Base-by-base conservation (phyloP, 805 yeast species). In the Geotrichum ghanense region DNA sequence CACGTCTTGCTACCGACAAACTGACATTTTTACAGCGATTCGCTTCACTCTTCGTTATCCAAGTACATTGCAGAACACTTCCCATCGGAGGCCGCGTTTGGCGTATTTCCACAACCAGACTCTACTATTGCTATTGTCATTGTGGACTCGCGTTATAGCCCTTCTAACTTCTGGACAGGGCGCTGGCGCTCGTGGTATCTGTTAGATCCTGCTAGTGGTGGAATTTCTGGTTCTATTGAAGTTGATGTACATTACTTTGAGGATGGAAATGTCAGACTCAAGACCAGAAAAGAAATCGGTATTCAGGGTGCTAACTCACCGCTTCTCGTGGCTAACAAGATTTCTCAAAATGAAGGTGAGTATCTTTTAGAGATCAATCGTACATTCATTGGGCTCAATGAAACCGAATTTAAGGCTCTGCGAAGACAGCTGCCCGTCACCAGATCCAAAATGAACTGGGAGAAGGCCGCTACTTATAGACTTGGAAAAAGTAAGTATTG, bases 391-490 rank as follows among this genome's bases (percentile, higher is more conserved):
- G 75, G 76, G 23, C 72, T 90, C 59, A 90, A 90, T 63, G 95
- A 87, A 53, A 72, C 72, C 45, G 75, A 79, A 51, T 90, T 92
- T 69, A 92, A 90, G 66, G 74, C 75, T 50, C 73, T 90, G 55
- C 77, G 98, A 67, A 81, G 98, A 64, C 86, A 86, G 62, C 71
- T 90, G 52, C 98, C 98, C 5, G 81, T 90, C 19, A 90, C 95
- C 19, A 75, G 96, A 60, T 76, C 95, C 16, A 88, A 83, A 62
- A 82, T 90, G 57, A 85, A 86, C 62, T 90, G 98, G 98, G 96
- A 95, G 24, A 84, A 78, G 59, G 86, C 96, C 9, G 95, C 94
- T 16, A 84, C 81, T 60, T 89, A 89, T 66, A 77, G 86, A 58
- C 69, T 90, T 41, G 97, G 97, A 16, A 51, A 52, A 48, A 57